Conservation (phyloP, 2,329 filamentous ascomycete genomes). For the Leptodontidium sp. region DNA sequence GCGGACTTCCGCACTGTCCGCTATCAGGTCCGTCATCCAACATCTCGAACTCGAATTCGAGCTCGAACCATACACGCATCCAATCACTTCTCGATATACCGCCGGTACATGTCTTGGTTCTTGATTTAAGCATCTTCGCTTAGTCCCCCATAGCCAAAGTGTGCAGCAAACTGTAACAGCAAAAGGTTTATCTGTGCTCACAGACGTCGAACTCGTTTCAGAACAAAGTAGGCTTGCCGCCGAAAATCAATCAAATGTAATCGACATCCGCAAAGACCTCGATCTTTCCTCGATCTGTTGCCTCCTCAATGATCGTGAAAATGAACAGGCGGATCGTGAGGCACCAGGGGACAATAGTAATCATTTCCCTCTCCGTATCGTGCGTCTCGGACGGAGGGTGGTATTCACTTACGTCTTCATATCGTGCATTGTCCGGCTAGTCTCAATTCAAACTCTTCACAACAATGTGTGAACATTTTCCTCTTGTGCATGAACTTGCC, state of each 20-base stretch:
- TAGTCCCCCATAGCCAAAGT: background rate
- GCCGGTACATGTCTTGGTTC: background rate
- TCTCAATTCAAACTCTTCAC: background rate
- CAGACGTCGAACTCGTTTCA: background rate
- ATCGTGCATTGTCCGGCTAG: background rate
- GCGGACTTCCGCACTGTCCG: no score
- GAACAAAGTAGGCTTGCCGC: conserved; percentile 2
- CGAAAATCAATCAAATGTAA: background rate
- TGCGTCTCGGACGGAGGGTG: background rate
- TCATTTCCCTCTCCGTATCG: background rate
- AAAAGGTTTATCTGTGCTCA: background rate
- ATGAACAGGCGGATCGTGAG: background rate
- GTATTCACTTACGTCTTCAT: no score
- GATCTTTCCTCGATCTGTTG: background rate
- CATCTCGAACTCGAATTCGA: background rate
- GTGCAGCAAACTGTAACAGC: background rate
- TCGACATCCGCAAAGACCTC: background rate
- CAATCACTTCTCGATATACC: background rate
- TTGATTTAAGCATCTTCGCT: conserved; percentile 1
- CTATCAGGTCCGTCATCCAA: no score
- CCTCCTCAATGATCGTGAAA: no score
- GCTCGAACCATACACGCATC: background rate
- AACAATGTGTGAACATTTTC: background rate
- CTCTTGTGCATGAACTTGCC: background rate
- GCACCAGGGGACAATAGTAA: background rate